A percentile compares a stretch with the other conserved stretches of the same genome.
These are phyloP conservation scores for Wickerhamiella sorbophila DNA, from an alignment of 805 yeast genomes.

Conservation along the genomic window DNA sequence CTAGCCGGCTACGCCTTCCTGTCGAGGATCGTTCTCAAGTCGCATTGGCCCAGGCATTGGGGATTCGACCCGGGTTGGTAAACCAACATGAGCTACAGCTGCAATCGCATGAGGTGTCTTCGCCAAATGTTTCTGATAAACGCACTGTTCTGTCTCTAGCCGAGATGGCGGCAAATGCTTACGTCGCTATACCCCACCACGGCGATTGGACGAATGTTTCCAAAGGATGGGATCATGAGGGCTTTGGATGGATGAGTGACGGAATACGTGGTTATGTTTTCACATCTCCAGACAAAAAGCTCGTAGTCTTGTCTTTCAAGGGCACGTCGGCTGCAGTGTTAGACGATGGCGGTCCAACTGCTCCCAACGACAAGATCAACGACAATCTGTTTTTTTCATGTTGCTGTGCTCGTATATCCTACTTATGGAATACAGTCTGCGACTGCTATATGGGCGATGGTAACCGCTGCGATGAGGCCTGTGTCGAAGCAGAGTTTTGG, in stretches of 20 bases:
- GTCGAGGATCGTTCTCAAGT: constrained; percentile 19
- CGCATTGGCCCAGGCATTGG: constrained; percentile 4
- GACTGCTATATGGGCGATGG: constrained; percentile 70
- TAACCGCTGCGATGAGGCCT: constrained; percentile 67
- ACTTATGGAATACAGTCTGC: constrained; percentile 89
- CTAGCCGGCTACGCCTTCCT: constrained; percentile 33
- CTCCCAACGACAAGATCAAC: constrained; percentile 64
- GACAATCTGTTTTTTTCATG: constrained; percentile 86
- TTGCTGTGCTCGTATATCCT: constrained; percentile 87
- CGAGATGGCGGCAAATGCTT: constrained; percentile 79
- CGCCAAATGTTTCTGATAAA: constrained; percentile 66
- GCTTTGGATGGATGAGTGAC: constrained; percentile 75
- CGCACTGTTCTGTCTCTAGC: constrained; percentile 66
- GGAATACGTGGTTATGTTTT: constrained; percentile 90
- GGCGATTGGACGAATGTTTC: constrained; percentile 79
- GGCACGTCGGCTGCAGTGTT: constrained; percentile 82
- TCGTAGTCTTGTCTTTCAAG: constrained; percentile 67
- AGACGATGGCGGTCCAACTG: constrained; percentile 46
- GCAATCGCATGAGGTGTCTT: constrained; percentile 37
- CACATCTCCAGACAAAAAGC: constrained; percentile 38
- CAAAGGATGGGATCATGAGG: constrained; percentile 25
- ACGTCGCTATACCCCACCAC: constrained; percentile 57
- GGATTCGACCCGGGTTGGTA: constrained; percentile 22
- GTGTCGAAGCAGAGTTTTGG: constrained; percentile 63
- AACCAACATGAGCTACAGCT: constrained; percentile 41